Conservation (phyloP, 106 monocot genomes). For the Dendrobium catenatum region DNA sequence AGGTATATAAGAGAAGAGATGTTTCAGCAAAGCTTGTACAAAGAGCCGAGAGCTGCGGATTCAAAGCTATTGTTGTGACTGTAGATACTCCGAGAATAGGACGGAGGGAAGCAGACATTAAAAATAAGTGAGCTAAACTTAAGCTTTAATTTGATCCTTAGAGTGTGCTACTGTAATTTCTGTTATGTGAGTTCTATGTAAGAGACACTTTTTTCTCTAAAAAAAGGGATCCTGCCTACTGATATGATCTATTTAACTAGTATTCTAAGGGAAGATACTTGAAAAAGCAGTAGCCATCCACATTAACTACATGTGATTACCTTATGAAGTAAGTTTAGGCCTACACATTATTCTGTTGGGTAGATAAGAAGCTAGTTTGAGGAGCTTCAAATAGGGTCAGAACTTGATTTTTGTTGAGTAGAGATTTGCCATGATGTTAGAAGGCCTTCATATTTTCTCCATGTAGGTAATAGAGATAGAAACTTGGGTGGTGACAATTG, state of each 20-base stretch:
- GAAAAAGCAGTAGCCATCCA: neutral
- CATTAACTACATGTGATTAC: neutral
- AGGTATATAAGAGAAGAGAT: conserved; percentile 65
- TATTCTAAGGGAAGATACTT: neutral
- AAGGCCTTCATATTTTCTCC: neutral
- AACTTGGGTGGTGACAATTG: neutral
- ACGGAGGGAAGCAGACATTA: conserved; percentile 61
- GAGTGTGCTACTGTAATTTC: neutral
- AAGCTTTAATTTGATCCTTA: neutral
- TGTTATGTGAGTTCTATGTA: neutral
- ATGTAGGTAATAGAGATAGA: neutral
- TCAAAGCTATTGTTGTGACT: conserved; percentile 69
- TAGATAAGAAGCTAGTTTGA: neutral
- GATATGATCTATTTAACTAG: neutral
- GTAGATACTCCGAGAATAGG: conserved; percentile 73
- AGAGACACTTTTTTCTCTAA: neutral
- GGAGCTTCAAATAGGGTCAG: neutral
- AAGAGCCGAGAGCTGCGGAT: conserved; percentile 59
- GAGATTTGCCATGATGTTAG: neutral
- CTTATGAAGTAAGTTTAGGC: neutral
- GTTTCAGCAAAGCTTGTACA: conserved; percentile 38
- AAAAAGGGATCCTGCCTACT: neutral
- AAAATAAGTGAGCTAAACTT: conserved; percentile 42
- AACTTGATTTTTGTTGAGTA: neutral
- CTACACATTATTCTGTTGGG: neutral